Evolutionary conservation across 805 yeast genomes (phyloP), one percentile per base, ranked within the genome.

Genomic region (Hanseniaspora taiwanica): DNA sequence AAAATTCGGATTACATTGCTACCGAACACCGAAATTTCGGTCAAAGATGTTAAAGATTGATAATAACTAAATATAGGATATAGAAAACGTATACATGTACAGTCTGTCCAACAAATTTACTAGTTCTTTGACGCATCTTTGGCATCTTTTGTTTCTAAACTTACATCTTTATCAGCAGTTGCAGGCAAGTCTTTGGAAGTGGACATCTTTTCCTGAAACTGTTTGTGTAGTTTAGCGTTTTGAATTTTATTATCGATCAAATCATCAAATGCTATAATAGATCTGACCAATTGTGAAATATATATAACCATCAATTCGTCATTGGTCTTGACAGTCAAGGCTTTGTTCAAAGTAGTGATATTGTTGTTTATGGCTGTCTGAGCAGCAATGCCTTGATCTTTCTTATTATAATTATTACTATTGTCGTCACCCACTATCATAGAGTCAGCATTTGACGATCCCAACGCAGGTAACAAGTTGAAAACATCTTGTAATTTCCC

Each of bases 281-380:
- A 82, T 56, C 97, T 74, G 19, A 91, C 95, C 52, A 91, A 66
- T 39, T 89, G 79, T 53, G 91, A 75, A 48, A 91, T 76, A 58
- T 93, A 93, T 20, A 91, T 76, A 55, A 85, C 72, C 98, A 93
- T 89, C 51, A 93, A 68, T 60, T 91, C 94, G 56, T 91, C 99
- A 56, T 91, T 93, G 2, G 98, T 85, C 63, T 89, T 91, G 35
- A 82, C 72, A 1, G 94, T 86, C 56, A 89, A 81, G 2, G 97
- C 93, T 40, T 78, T 71, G 17, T 81, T 69, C 46, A 91, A 66
- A 20, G 55, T 46, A 12, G 53, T 42, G 18, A 46, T 31, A 9
- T 31, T 16, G 29, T 37, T 40, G 21, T 40, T 40, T n/a, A n/a
- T n/a, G n/a, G n/a, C n/a, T n/a, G n/a, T n/a, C n/a, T n/a, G n/a